These are phyloP conservation scores for Colletotrichum sp. DNA, from an alignment of 2,329 filamentous ascomycete genomes.

Conservation along the genomic window DNA sequence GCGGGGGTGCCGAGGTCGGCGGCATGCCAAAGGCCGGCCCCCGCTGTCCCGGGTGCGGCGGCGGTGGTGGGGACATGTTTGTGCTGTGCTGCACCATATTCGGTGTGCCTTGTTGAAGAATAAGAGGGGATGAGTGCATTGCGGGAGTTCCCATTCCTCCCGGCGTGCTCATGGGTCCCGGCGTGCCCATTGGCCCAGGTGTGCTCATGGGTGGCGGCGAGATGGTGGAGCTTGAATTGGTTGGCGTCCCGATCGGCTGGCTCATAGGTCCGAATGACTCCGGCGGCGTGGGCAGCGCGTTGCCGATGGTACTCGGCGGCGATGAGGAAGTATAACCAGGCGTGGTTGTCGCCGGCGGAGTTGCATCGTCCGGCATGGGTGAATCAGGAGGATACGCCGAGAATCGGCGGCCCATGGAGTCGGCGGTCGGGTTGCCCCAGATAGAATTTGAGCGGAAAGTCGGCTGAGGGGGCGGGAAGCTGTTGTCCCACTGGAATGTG, in stretches of 20 bases:
- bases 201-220: slow-evolving; percentile 14
- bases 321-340: slow-evolving; percentile 26
- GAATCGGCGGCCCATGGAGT: slow-evolving; percentile 61
- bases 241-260: not conserved
- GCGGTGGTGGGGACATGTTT: slow-evolving; percentile 34
- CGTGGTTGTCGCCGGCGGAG: slow-evolving; percentile 34
- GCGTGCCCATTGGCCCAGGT: slow-evolving; percentile 15
- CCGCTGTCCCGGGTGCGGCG: slow-evolving; percentile 23
- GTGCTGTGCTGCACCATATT: slow-evolving; percentile 22
- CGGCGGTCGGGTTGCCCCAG: slow-evolving; percentile 63
- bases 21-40: slow-evolving; percentile 45
- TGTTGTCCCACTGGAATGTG: slow-evolving; percentile 47
- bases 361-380: slow-evolving; percentile 36
- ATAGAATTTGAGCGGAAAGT: slow-evolving; percentile 72
- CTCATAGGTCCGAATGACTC: slow-evolving; percentile 42
- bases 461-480: slow-evolving; percentile 48
- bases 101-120: slow-evolving; percentile 10
- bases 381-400: slow-evolving; percentile 69
- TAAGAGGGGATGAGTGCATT: slow-evolving; percentile 34
- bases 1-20: slow-evolving; percentile 34
- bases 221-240: slow-evolving; percentile 9
- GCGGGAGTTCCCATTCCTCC: slow-evolving; percentile 16
- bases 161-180: not conserved
- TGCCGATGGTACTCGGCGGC: slow-evolving; percentile 19
- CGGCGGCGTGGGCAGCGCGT: slow-evolving; percentile 46